These are phyloP conservation scores for Aulographum hederae DNA, from an alignment of 2,329 filamentous ascomycete species.

Conservation along the genomic window DNA sequence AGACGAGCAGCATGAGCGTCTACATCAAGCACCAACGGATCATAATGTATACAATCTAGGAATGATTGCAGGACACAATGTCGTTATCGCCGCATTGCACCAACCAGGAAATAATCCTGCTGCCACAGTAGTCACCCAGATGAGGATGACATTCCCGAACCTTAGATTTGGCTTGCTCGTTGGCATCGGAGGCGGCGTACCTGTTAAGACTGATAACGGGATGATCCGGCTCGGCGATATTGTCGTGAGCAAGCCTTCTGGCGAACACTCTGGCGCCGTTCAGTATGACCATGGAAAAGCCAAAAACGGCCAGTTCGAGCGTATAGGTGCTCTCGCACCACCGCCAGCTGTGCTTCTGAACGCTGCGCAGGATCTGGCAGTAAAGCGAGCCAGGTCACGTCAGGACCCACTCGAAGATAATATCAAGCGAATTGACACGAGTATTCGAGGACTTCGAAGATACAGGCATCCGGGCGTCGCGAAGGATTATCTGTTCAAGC, in stretches of 20 bases:
- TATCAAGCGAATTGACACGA: neutral
- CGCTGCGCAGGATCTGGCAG: neutral
- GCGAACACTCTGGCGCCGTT: neutral
- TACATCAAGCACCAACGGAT: neutral
- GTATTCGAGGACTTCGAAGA: neutral
- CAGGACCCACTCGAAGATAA: neutral
- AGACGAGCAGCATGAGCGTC: neutral
- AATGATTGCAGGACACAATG: constrained; percentile 3
- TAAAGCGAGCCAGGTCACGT: neutral
- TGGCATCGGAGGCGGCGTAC: constrained; percentile 4
- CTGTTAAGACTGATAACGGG: neutral
- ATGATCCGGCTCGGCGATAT: constrained; percentile 6
- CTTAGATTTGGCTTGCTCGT: constrained; percentile 2
- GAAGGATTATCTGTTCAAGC: constrained; percentile 7
- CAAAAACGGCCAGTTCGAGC: neutral
- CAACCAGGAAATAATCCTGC: constrained; percentile 4
- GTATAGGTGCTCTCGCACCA: neutral
- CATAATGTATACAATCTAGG: neutral
- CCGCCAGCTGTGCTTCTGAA: neutral
- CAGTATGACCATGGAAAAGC: constrained; percentile 1
- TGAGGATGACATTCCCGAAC: constrained; percentile 2
- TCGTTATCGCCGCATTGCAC: constrained; percentile 4
- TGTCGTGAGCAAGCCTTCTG: constrained; percentile 3
- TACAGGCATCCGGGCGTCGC: neutral
- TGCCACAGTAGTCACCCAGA: neutral